Evolutionary conservation across 331 rosid species (phyloP).

Genomic region (Rhamnella rubrinervis): DNA sequence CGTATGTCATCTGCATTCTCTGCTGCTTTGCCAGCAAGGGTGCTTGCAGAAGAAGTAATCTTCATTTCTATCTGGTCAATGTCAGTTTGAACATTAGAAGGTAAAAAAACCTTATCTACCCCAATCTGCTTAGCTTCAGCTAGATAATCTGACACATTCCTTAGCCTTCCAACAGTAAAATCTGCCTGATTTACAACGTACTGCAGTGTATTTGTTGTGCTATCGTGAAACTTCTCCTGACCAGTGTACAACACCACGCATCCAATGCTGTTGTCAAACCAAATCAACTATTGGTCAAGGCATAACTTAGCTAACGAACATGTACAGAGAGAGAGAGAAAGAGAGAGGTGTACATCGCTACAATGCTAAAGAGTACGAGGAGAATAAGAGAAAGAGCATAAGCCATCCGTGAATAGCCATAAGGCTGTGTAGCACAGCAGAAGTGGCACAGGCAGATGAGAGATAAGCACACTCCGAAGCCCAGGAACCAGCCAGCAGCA

Average conservation of each 20-base stretch:
- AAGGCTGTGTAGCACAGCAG: constrained; percentile 47
- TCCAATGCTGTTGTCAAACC: constrained; percentile 59
- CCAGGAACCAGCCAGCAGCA: constrained; percentile 83
- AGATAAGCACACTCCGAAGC: constrained; percentile 65
- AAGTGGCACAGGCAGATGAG: constrained; percentile 50
- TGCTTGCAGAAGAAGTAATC: constrained; percentile 61
- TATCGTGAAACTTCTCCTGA: constrained; percentile 76
- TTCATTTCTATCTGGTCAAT: constrained; percentile 69
- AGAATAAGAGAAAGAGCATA: constrained; percentile 68
- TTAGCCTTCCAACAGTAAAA: constrained; percentile 57
- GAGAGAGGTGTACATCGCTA: constrained; percentile 55
- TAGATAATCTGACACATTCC: constrained; percentile 71
- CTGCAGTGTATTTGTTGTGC: constrained; percentile 65
- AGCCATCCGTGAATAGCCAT: constrained; percentile 63
- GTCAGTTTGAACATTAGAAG: constrained; percentile 81
- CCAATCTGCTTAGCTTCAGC: constrained; percentile 83
- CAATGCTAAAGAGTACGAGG: constrained; percentile 61
- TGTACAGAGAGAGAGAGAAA: constrained; percentile 14
- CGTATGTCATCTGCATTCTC: constrained; percentile 69
- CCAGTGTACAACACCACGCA: constrained; percentile 76
- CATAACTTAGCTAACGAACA: background rate
- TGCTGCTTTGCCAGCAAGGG: constrained; percentile 51
- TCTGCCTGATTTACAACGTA: constrained; percentile 73
- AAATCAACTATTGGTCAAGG: background rate
- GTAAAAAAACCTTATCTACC: constrained; percentile 82